Conservation (phyloP, 2,329 filamentous ascomycete genomes). For the Neonectria sp. region DNA sequence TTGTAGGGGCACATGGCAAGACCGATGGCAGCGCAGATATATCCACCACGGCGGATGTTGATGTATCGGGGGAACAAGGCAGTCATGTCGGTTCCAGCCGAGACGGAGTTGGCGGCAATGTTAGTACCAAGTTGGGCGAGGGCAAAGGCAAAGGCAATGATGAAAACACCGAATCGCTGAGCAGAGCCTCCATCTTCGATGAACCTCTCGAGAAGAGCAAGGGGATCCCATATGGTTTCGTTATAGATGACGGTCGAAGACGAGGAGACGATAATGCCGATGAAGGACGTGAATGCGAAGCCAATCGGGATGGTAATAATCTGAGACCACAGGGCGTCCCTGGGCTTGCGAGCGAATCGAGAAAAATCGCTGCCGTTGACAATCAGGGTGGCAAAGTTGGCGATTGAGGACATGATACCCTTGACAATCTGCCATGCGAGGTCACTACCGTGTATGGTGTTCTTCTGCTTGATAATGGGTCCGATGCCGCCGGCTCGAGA, state of each 20-base stretch:
- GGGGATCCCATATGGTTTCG: constrained; percentile 80
- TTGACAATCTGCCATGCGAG: constrained; percentile 88
- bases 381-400: constrained; percentile 92
- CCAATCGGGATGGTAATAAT: constrained; percentile 80
- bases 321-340: constrained; percentile 86
- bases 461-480: constrained; percentile 81
- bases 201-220: constrained; percentile 76
- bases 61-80: constrained; percentile 84
- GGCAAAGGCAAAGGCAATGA: constrained; percentile 79
- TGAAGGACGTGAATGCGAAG: constrained; percentile 86
- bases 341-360: constrained; percentile 84
- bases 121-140: constrained; percentile 90
- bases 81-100: constrained; percentile 86
- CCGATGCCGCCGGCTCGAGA: constrained; percentile 87
- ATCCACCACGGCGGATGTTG: constrained; percentile 89
- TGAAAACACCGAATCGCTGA: constrained; percentile 82
- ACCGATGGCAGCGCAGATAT: constrained; percentile 85
- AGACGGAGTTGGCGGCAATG: constrained; percentile 89
- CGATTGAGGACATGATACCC: constrained; percentile 90
- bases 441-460: constrained; percentile 73
- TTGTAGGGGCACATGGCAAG: constrained; percentile 92
- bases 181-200: constrained; percentile 77
- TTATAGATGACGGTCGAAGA: constrained; percentile 78
- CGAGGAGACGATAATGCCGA: constrained; percentile 84
- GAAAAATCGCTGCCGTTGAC: constrained; percentile 88